Evolutionary conservation across 1,284 basidiomycete species (phyloP), one percentile per base, ranked within the genome.

Genomic region (Ceratorhiza oryzae-sativae): DNA sequence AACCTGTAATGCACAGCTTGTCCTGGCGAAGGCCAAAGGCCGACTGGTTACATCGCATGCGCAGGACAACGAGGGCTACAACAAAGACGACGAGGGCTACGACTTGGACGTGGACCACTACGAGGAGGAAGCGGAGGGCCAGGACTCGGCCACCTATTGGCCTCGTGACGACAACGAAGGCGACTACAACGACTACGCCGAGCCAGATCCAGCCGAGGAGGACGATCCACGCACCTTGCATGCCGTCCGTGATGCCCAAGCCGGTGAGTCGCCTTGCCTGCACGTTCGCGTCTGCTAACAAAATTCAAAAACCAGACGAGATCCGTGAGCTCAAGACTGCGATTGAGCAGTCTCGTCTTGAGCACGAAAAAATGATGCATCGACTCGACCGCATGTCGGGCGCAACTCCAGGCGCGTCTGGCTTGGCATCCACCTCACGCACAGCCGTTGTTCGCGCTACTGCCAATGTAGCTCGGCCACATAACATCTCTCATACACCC

Each of bases 321-420:
- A 56, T 39, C 9, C 53, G 53, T 6, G 30, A 34, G 18, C 20
- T 56, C 3, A 20, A 20, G 25, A 13, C 20, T 18, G 53, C 53
- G 18, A 6, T 36, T 15, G 53, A 15, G 15, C 13, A 36, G 32
- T 56, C 53, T 15, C 53, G 53, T 10, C 15, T 20, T 34, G 32
- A 56, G 2, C 13, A 56, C 15, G 18, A 56, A 13, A 20, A 36
- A 18, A 13, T 34, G 3, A 12, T 36, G 30, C 53, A 32, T 20
- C 32, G 34, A 32, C 53, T n/a, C 13, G 15, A 56, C 15, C 53
- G 12, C 9, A 20, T 39, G 53, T 34, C 9, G 13, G 25, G 34
- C 34, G 32, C 53, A 18, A 56, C 53, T 18, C 53, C 53, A 36
- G 53, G 53, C 32, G 53, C 53, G n/a, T 56, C 53, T 2, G 32